These are phyloP conservation scores for Eucalyptus erythrocorys DNA, from an alignment of 345 rosid species.

Conservation along the genomic window DNA sequence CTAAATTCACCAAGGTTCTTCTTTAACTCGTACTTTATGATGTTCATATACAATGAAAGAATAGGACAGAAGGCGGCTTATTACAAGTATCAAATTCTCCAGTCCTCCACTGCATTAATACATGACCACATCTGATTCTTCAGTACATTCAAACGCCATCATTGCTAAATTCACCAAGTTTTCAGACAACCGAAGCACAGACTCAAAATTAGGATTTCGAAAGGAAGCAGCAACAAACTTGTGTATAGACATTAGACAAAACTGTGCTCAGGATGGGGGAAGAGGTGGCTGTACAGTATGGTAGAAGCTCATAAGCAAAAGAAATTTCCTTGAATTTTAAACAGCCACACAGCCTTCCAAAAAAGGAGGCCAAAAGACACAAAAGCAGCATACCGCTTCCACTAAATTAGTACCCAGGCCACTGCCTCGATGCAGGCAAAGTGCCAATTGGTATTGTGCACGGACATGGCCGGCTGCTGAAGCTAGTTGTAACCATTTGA, in stretches of 20 bases:
- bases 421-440: constrained; percentile 64
- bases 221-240: not conserved
- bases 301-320: not conserved
- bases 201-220: not conserved
- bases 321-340: not conserved
- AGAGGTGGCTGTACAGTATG: not conserved
- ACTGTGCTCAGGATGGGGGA: not conserved
- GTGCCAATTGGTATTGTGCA: constrained; percentile 84
- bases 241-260: not conserved
- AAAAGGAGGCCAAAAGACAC: not conserved
- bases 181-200: not conserved
- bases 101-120: not conserved
- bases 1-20: not conserved
- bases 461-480: constrained; percentile 53
- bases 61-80: not conserved
- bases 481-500: constrained; percentile 56
- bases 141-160: not conserved
- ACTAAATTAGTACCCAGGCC: constrained; percentile 36
- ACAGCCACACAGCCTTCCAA: not conserved
- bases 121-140: not conserved
- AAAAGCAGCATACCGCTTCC: constrained; percentile 44
- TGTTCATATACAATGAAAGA: not conserved
- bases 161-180: not conserved
- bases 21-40: not conserved
- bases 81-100: not conserved